Evolutionary conservation across 2,329 filamentous ascomycete genomes (phyloP).

Genomic region (Paraconiothyrium brasiliense): DNA sequence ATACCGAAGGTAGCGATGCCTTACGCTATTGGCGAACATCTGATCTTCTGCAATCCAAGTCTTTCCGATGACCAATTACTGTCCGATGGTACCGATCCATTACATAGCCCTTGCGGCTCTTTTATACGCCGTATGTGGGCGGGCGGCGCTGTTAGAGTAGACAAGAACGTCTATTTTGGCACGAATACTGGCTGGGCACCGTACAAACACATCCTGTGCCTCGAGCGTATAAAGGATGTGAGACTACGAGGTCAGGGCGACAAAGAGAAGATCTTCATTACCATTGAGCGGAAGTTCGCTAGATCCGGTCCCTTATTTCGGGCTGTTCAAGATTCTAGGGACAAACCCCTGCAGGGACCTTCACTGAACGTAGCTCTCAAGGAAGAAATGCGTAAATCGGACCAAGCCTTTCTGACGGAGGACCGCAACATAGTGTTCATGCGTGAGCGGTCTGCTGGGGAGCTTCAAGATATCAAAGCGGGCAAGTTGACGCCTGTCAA

Average conservation of each 20-base stretch:
- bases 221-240: constrained; percentile 59
- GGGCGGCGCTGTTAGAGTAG: constrained; percentile 74
- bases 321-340: background rate
- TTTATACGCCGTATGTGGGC: constrained; percentile 89
- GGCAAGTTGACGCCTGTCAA: constrained; percentile 41
- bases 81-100: constrained; percentile 83
- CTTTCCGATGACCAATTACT: constrained; percentile 70
- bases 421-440: constrained; percentile 72
- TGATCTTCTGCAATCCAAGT: constrained; percentile 85
- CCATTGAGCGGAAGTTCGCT: constrained; percentile 64
- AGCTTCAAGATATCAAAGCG: constrained; percentile 43
- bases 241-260: constrained; percentile 60
- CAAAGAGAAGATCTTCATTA: constrained; percentile 65
- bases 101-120: constrained; percentile 76
- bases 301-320: constrained; percentile 30
- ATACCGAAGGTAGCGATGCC: constrained; percentile 17
- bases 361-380: background rate
- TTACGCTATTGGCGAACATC: constrained; percentile 76
- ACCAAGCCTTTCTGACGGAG: constrained; percentile 62
- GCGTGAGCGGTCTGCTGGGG: constrained; percentile 57
- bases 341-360: constrained; percentile 17
- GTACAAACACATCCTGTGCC: constrained; percentile 37
- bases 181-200: constrained; percentile 19
- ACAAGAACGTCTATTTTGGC: constrained; percentile 21
- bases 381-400: constrained; percentile 24